Base-by-base conservation (phyloP, 1,284 basidiomycete species). In the Moesziomyces sp. region DNA sequence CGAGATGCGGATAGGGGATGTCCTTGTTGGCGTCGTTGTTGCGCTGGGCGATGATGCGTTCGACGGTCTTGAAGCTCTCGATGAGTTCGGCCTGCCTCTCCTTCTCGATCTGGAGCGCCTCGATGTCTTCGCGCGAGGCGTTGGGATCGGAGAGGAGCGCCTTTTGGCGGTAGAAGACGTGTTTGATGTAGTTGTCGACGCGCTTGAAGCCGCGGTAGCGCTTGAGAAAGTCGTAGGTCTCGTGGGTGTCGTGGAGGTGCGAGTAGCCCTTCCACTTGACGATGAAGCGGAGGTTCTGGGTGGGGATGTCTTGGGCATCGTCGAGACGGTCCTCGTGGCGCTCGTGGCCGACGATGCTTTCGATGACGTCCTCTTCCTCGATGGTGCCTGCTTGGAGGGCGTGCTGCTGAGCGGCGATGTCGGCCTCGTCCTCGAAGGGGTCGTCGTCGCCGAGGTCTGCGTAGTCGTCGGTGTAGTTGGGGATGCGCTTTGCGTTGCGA, bases 141-240 rank as follows among this genome's bases (percentile, higher is more conserved):
- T 90, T 88, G 6, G 91, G 89, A 49, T 88, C 88, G 57, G 86
- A 87, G 23, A 93, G 87, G 46, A 90, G 89, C 7, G 89, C 88
- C 72, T 93, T 90, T 85, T 93, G 93, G 1, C 86, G 90, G 88
- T 80, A 73, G 84, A 86, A 88, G 40, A 88, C 85, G 19, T 90
- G 89, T 84, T 96, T 96, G 88, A 99, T 97, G 86, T 99, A 99
- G 86, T 99, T 99, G 86, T 98, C 96, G 62, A 99, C 93, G 60
- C 94, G 92, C 86, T 99, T 99, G 83, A 97, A 88, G 30, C 94
- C 94, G 82, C 89, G 91, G 88, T 92, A 97, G 38, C 93, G 91
- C 73, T 86, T 86, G 63, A 98, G 87, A 84, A 97, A 98, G 80
- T 94, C 91, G 86, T 97, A 97, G 13, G 91, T 91, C 86, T 99